Evolutionary conservation across 805 yeast species (phyloP).

Genomic region (Lipomyces starkeyi): DNA sequence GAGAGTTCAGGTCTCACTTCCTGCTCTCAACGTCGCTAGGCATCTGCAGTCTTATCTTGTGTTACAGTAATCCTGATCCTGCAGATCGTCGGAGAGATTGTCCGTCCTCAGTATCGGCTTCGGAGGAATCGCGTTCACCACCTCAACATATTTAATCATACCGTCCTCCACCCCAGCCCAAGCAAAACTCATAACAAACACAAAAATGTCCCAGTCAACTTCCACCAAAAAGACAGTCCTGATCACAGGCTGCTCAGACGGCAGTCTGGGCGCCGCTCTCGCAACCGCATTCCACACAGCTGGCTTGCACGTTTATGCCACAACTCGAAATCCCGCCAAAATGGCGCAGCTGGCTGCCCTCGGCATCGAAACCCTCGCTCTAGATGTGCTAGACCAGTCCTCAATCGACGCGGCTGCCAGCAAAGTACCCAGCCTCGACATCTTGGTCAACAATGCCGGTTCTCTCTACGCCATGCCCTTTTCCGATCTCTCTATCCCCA

Average conservation of each 20-base stretch:
- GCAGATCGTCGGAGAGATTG: too few relatives aligned
- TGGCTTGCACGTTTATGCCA: background rate
- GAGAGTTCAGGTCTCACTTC: background rate
- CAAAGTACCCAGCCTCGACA: background rate
- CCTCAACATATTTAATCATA: too few relatives aligned
- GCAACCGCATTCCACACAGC: background rate
- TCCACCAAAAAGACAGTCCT: background rate
- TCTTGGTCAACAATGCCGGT: background rate
- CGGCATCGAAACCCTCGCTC: background rate
- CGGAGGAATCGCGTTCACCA: too few relatives aligned
- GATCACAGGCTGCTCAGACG: background rate
- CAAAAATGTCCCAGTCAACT: too few relatives aligned
- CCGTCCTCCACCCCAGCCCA: too few relatives aligned
- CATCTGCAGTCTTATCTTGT: too few relatives aligned
- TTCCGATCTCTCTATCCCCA: background rate
- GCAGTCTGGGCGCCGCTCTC: constrained; percentile 4
- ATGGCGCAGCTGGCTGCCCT: background rate
- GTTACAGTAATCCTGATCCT: too few relatives aligned
- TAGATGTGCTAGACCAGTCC: background rate
- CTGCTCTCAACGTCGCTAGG: background rate
- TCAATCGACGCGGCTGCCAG: background rate
- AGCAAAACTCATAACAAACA: too few relatives aligned
- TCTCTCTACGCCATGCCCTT: background rate
- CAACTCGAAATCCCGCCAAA: background rate
- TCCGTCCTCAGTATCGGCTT: too few relatives aligned